Percentiles rank a stretch among this genome's conserved stretches.
phyloP scores from a whole-genome alignment of 2,329 filamentous ascomycete genomes.

The Calonectria hongkongensis region DNA sequence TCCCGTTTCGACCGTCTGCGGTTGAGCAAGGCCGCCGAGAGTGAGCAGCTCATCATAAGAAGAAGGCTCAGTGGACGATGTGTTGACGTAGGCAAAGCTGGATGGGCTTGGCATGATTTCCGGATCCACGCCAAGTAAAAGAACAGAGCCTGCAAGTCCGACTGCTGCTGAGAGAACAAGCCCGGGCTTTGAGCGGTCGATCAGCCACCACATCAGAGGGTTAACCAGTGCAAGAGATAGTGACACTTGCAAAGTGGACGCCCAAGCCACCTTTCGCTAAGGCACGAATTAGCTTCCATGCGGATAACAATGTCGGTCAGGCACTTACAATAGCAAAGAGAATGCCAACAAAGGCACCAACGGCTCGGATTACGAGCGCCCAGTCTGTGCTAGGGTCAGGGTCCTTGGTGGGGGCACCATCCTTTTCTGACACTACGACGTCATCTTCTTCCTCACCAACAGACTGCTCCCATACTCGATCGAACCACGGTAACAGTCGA shows the following conservation, averaged over 20 bases:
- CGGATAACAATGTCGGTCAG: conserved; percentile 18
- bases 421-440: conserved; percentile 56
- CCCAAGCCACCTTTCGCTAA: conserved; percentile 92
- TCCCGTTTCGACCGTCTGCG: conserved; percentile 81
- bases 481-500: conserved; percentile 88
- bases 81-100: conserved; percentile 53
- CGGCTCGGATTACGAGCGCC: conserved; percentile 77
- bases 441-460: conserved; percentile 62
- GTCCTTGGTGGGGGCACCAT: conserved; percentile 53
- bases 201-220: conserved; percentile 95
- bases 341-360: conserved; percentile 77
- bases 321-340: conserved; percentile 83
- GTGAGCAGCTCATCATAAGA: conserved; percentile 44
- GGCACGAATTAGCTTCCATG: conserved; percentile 43
- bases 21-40: conserved; percentile 73
- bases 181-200: conserved; percentile 91
- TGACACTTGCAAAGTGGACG: conserved; percentile 94
- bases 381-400: conserved; percentile 78
- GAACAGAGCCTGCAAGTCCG: conserved; percentile 82
- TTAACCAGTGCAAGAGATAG: conserved; percentile 92
- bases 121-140: conserved; percentile 85
- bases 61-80: conserved; percentile 38
- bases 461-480: conserved; percentile 81
- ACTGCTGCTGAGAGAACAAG: conserved; percentile 86
- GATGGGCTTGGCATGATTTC: conserved; percentile 84